Evolutionary conservation across 2,329 filamentous ascomycete genomes (phyloP), one percentile per base, ranked within the genome.

Genomic region (Penicillium sp.): DNA sequence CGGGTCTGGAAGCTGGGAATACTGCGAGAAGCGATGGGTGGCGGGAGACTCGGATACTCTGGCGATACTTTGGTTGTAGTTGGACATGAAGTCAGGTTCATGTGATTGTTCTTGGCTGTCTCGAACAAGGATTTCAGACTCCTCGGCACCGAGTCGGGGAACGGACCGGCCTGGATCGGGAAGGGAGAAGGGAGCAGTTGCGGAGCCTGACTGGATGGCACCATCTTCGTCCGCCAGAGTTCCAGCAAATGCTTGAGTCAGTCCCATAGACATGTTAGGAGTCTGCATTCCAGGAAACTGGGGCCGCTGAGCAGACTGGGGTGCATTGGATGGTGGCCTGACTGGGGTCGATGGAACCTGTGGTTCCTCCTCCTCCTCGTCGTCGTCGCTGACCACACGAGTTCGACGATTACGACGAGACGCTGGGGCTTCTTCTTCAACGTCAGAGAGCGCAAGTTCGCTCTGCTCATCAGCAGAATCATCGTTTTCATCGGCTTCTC

Each of bases 211-310:
- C 51, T 77, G 64, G 13, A 59, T 65, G 13, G 69, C 68, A 2
- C 67, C 66, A 42, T 78, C 71, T 51, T 76, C 75, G 32, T 81
- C 83, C 42, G 88, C 89, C 82, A 96, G 87, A 1, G 90, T 95
- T 10, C 89, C 89, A 4, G 87, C 88, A 65, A 95, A 96, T 54
- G 93, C 92, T 62, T 95, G 91, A 0, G 89, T 95, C 39, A 95
- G 77, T 8, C 89, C 87, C 37, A 95, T 67, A 5, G 75, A 70
- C 44, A 72, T 61, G 35, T 68, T 64, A 40, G 62, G 75, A 66
- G 58, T 72, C 62, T 84, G 81, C 18, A 89, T 71, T 1, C 83
- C 84, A 3, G 86, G 86, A 50, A 89, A 87, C 13, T 77, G 81
- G 3, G 84, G 84, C 10, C 70, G 70, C 53, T 72, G 65, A 6